Evolutionary conservation across 768 basidiomycete genomes (phyloP).

Genomic region (Nevesoporus exiguus): DNA sequence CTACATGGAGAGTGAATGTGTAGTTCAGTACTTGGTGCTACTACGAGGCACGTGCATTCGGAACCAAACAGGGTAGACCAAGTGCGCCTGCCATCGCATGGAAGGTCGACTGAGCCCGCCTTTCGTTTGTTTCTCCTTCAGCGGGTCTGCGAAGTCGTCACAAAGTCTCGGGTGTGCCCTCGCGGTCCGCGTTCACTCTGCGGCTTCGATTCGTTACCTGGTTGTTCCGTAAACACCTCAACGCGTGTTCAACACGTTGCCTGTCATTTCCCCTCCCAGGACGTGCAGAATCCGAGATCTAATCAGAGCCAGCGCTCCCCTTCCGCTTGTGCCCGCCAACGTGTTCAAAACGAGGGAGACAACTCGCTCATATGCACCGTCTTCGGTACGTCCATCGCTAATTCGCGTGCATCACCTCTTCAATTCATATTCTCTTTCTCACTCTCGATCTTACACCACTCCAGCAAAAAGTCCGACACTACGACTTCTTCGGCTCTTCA

Average conservation of each 20-base stretch:
- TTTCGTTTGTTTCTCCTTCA: neutral
- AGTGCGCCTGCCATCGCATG: neutral
- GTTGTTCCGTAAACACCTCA: slow-evolving; percentile 33
- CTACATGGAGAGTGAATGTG: neutral
- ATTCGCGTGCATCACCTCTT: slow-evolving; percentile 25
- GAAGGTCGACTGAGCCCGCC: too few relatives aligned
- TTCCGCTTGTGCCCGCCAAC: slow-evolving; percentile 42
- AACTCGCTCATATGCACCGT: slow-evolving; percentile 57
- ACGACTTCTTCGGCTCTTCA: slow-evolving; percentile 38
- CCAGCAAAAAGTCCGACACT: slow-evolving; percentile 74
- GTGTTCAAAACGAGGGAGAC: slow-evolving; percentile 64
- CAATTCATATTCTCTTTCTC: slow-evolving; percentile 22
- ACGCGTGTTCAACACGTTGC: slow-evolving; percentile 82
- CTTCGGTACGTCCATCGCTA: slow-evolving; percentile 63
- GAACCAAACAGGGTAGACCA: slow-evolving; percentile 2
- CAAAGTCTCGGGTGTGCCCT: neutral
- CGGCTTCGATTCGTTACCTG: neutral
- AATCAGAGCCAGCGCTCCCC: slow-evolving; percentile 29
- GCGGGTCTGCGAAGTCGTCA: neutral
- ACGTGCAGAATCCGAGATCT: slow-evolving; percentile 23
- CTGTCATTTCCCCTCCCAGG: slow-evolving; percentile 36
- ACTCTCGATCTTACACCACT: slow-evolving; percentile 21
- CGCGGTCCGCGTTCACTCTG: neutral
- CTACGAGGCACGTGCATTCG: slow-evolving; percentile 7
- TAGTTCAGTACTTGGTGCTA: neutral